These are phyloP conservation scores for Fusarium scirpi DNA, from an alignment of 2,329 filamentous ascomycete genomes.

Conservation along the genomic window DNA sequence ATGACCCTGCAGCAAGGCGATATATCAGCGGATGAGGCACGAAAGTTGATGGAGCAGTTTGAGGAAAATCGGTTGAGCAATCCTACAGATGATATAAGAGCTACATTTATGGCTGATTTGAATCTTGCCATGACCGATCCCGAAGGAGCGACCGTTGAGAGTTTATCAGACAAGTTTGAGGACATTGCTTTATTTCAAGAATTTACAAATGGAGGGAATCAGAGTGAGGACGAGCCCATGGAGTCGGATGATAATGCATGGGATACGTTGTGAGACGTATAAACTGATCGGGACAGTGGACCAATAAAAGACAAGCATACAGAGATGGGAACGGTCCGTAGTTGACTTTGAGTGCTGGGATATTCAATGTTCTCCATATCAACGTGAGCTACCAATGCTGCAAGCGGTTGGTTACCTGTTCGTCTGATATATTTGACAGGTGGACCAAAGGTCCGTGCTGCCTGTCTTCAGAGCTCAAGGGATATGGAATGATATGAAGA, in stretches of 20 bases:
- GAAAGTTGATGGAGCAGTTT: constrained; percentile 49
- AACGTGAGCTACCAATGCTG: neutral
- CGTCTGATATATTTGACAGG: neutral
- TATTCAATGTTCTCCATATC: neutral
- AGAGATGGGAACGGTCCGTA: neutral
- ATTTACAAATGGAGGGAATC: constrained; percentile 34
- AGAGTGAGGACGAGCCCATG: constrained; percentile 17
- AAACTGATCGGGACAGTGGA: neutral
- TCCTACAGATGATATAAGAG: constrained; percentile 46
- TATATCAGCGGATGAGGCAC: constrained; percentile 47
- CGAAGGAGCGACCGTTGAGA: constrained; percentile 51
- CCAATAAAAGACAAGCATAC: neutral
- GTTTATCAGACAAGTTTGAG: constrained; percentile 51
- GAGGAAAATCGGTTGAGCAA: constrained; percentile 40
- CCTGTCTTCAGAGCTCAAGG: neutral
- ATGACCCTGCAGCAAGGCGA: constrained; percentile 52
- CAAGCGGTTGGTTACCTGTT: neutral
- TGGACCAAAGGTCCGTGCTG: neutral
- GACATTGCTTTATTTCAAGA: constrained; percentile 52
- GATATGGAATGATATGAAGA: neutral
- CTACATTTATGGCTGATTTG: constrained; percentile 54
- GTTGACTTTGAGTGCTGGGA: neutral
- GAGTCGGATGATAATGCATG: constrained; percentile 24
- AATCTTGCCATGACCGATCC: constrained; percentile 53
- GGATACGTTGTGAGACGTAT: constrained; percentile 8